Base-by-base conservation (phyloP, 768 basidiomycete genomes). In the Strobilomyces dryophilus region DNA sequence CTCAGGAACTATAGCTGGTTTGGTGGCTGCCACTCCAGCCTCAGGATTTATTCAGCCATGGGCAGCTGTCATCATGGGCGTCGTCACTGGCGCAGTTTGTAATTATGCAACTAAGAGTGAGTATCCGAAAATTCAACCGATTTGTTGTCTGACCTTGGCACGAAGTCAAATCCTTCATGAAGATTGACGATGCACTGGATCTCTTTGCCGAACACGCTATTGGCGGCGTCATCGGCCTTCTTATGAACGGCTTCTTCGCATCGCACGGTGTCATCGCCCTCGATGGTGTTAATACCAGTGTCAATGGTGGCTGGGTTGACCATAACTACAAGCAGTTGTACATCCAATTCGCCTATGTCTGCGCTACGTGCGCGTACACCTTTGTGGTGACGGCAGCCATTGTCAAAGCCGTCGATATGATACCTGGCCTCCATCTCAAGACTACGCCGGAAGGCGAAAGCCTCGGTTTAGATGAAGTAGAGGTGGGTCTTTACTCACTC, bases 151-250 rank as follows among this genome's bases (percentile, higher is more conserved):
- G 26, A 69, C 37, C n/a, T 24, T 4, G 29, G 17, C 29, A 29
- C 18, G 1, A 58, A 89, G 87, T 87, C 21, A 89, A 90, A 70
- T 79, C 79, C 58, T 62, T 87, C 32, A 55, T 93, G 49, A 71
- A 74, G 17, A 80, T 93, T 50, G 94, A 97, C 65, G 94, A 95
- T 63, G 84, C 92, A 0, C 84, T 97, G 46, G 94, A 98, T 77
- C 79, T 94, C 42, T 95, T 92, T 66, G 92, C 93, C 17, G 85
- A 91, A 62, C 94, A 97, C 74, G 94, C 87, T 35, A 72, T 95
- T 37, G 92, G 91, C 8, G 90, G 92, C 24, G 81, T 90, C 37
- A 70, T 89, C 47, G 93, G 91, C 40, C 76, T 89, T 15, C 65
- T 91, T 45, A 57, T 78, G 58, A 92, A 88, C 52, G 91, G 72